A percentile compares a stretch with the other conserved stretches of the same genome.
These are phyloP conservation scores for Geotrichum carabidarum DNA, from an alignment of 1,139 yeast genomes.

Conservation along the genomic window DNA sequence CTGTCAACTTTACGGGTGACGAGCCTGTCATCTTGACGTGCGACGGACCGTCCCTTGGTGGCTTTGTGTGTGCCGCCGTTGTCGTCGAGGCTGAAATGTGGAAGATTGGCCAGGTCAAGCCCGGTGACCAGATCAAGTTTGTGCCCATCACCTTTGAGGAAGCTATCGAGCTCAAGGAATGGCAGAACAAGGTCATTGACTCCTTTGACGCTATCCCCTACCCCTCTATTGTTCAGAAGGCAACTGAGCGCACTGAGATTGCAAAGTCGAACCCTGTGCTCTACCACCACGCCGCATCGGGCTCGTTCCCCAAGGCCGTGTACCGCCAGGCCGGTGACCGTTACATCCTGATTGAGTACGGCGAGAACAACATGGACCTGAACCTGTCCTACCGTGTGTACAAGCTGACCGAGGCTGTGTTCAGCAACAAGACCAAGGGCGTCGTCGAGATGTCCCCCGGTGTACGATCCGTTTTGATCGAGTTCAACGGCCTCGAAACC, in stretches of 20 bases:
- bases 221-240: constrained; percentile 18
- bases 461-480: constrained; percentile 88
- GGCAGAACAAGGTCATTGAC: constrained; percentile 47
- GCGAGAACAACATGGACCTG: constrained; percentile 80
- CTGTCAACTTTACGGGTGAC: constrained; percentile 95
- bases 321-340: constrained; percentile 98
- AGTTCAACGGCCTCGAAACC: constrained; percentile 59
- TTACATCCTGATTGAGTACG: constrained; percentile 84
- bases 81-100: constrained; percentile 95
- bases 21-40: constrained; percentile 95
- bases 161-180: constrained; percentile 58
- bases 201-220: constrained; percentile 18
- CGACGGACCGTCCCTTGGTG: constrained; percentile 97
- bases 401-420: constrained; percentile 68
- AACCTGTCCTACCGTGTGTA: constrained; percentile 81
- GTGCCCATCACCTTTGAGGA: constrained; percentile 65
- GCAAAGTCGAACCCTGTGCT: constrained; percentile 48
- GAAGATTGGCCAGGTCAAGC: constrained; percentile 96
- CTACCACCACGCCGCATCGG: constrained; percentile 40
- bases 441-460: constrained; percentile 95
- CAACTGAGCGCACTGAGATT: constrained; percentile 12
- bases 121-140: constrained; percentile 81
- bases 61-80: constrained; percentile 94
- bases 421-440: constrained; percentile 54
- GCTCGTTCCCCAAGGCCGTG: constrained; percentile 62